phyloP scores from a whole-genome alignment of 2,329 filamentous ascomycete species.

The Colletotrichum plurivorum region DNA sequence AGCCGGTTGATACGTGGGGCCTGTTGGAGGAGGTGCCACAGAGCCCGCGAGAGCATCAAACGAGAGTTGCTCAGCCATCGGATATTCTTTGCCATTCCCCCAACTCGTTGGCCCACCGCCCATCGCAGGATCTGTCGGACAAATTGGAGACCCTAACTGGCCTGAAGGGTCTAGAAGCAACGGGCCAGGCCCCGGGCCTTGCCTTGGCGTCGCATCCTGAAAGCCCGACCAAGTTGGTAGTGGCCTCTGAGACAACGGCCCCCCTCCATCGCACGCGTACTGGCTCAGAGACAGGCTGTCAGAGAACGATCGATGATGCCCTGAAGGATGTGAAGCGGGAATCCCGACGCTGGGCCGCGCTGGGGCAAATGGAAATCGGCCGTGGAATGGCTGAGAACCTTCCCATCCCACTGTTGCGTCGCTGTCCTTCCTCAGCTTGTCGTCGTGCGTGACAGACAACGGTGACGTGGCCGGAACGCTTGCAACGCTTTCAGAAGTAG shows the following conservation, averaged over 20 bases:
- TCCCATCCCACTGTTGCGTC: background rate
- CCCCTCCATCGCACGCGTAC: constrained; percentile 16
- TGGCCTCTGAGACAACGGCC: constrained; percentile 13
- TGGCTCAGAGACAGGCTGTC: constrained; percentile 28
- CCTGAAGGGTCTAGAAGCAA: background rate
- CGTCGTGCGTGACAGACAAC: background rate
- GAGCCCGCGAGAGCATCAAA: constrained; percentile 21
- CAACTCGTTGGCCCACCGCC: background rate
- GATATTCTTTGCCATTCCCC: constrained; percentile 17
- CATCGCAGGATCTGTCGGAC: background rate
- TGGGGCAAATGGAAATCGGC: constrained; percentile 6
- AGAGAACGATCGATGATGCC: constrained; percentile 29
- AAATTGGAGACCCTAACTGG: constrained; percentile 20
- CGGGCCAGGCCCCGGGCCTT: background rate
- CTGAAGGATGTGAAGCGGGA: background rate
- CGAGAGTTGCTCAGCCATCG: constrained; percentile 11
- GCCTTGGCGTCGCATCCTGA: constrained; percentile 25
- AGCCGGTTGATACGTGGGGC: background rate
- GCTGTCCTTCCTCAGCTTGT: background rate
- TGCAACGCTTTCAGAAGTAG: background rate
- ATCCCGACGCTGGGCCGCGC: constrained; percentile 4
- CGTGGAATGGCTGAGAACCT: background rate
- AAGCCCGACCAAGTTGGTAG: constrained; percentile 20
- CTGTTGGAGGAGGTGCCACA: constrained; percentile 5
- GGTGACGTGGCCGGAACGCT: background rate